These are phyloP conservation scores for Nematocida minor DNA, from an alignment of 371 early-diverging fungal genomes.

Conservation along the genomic window DNA sequence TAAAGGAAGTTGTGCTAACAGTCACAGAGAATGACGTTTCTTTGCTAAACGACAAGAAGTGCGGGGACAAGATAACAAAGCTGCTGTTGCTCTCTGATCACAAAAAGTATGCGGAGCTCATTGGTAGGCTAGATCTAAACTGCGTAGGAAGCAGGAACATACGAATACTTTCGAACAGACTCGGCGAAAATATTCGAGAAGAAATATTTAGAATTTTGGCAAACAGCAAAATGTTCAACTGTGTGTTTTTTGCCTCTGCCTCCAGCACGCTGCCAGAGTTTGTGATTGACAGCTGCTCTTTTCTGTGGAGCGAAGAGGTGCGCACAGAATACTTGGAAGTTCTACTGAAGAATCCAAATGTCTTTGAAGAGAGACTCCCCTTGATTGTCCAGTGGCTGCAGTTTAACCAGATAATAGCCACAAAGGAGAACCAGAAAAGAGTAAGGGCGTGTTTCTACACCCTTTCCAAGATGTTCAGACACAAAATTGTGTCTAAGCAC, in stretches of 20 bases:
- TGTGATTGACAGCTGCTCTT: not conserved
- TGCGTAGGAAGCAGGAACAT: slow-evolving; percentile 26
- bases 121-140: not conserved
- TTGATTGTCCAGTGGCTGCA: not conserved
- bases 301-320: slow-evolving; percentile 9
- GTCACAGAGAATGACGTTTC: not conserved
- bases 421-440: slow-evolving; percentile 44
- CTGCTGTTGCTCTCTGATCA: not conserved
- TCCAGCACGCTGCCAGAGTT: not conserved
- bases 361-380: not conserved
- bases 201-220: not conserved
- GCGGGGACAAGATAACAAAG: slow-evolving; percentile 7
- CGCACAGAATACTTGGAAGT: slow-evolving; percentile 33
- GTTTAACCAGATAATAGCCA: slow-evolving; percentile 11
- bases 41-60: slow-evolving; percentile 16
- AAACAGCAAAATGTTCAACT: not conserved
- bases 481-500: not conserved
- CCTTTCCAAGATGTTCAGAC: not conserved
- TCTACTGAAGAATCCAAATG: not conserved
- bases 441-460: not conserved
- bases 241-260: slow-evolving; percentile 15
- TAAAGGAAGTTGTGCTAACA: not conserved
- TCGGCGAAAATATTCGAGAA: not conserved
- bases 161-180: not conserved
- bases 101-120: not conserved